A percentile compares a stretch with the other conserved stretches of the same genome.
Evolutionary conservation across 2,329 filamentous ascomycete species (phyloP).

Genomic region (Aureobasidium musti): DNA sequence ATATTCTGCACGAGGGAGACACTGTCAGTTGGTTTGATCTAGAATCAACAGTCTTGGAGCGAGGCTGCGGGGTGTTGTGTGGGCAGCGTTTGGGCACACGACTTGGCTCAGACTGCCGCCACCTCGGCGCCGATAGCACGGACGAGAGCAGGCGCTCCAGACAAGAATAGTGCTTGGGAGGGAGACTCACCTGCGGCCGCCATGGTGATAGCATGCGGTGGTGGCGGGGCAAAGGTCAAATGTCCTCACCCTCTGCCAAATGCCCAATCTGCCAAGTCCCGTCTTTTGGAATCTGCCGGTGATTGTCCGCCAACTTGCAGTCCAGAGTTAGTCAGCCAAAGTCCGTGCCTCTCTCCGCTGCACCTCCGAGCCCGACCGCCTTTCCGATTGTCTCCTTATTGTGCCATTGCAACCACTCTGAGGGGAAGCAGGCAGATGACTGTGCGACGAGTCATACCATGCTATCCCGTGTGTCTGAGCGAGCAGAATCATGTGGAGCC

Average conservation of each 20-base stretch:
- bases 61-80: conserved; percentile 21
- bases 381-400: background rate
- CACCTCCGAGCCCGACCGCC: conserved; percentile 4
- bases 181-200: conserved; percentile 24
- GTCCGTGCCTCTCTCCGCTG: conserved; percentile 15
- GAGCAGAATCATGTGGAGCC: too few relatives aligned
- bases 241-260: conserved; percentile 6
- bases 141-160: background rate
- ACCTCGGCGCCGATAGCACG: background rate
- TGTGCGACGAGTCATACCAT: too few relatives aligned
- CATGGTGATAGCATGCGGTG: conserved; percentile 27
- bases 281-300: background rate
- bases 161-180: too few relatives aligned
- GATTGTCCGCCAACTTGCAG: too few relatives aligned
- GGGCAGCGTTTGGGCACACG: conserved; percentile 11
- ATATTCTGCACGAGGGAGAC: background rate
- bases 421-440: background rate
- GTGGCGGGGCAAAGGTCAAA: conserved; percentile 23
- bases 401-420: background rate
- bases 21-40: background rate
- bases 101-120: background rate
- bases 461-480: too few relatives aligned
- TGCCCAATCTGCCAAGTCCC: conserved; percentile 20
- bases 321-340: conserved; percentile 21
- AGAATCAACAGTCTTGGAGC: background rate